Evolutionary conservation across 371 early-diverging fungal genomes (phyloP).

Genomic region (Mucor saturninus): DNA sequence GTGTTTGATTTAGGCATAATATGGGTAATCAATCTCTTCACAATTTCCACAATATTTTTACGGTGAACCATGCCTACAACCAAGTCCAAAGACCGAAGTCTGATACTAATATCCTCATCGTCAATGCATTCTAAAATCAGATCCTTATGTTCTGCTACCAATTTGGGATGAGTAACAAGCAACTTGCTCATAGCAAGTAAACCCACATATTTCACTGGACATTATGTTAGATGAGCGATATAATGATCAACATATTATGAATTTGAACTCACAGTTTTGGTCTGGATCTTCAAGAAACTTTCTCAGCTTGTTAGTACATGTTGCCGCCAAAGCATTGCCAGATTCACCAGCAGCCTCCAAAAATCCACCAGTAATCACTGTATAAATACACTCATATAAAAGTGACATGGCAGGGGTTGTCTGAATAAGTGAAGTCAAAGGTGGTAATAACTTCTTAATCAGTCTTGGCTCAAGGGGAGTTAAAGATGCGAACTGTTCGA

Average conservation of each 20-base stretch:
- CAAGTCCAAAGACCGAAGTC: conserved; percentile 86
- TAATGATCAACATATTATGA: background rate
- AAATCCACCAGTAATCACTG: conserved; percentile 90
- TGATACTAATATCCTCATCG: conserved; percentile 90
- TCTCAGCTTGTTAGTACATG: conserved; percentile 89
- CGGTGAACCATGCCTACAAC: conserved; percentile 85
- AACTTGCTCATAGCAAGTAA: conserved; percentile 84
- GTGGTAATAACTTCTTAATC: conserved; percentile 85
- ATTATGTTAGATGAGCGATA: background rate
- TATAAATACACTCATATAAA: conserved; percentile 93
- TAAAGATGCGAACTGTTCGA: conserved; percentile 82
- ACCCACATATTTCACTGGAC: conserved; percentile 92
- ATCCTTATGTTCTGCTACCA: conserved; percentile 85
- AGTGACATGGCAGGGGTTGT: conserved; percentile 93
- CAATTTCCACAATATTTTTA: conserved; percentile 79
- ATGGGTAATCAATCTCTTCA: conserved; percentile 82
- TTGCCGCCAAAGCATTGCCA: conserved; percentile 72
- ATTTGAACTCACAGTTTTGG: conserved; percentile 77
- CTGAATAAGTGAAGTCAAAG: conserved; percentile 83
- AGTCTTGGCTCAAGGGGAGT: conserved; percentile 93
- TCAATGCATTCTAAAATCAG: conserved; percentile 88
- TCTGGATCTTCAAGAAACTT: conserved; percentile 87
- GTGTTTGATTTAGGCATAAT: conserved; percentile 53
- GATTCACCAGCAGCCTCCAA: conserved; percentile 71
- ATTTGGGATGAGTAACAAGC: conserved; percentile 78